Evolutionary conservation across 2,329 filamentous ascomycete genomes (phyloP), one percentile per base, ranked within the genome.

Genomic region (Neobulgaria alba): DNA sequence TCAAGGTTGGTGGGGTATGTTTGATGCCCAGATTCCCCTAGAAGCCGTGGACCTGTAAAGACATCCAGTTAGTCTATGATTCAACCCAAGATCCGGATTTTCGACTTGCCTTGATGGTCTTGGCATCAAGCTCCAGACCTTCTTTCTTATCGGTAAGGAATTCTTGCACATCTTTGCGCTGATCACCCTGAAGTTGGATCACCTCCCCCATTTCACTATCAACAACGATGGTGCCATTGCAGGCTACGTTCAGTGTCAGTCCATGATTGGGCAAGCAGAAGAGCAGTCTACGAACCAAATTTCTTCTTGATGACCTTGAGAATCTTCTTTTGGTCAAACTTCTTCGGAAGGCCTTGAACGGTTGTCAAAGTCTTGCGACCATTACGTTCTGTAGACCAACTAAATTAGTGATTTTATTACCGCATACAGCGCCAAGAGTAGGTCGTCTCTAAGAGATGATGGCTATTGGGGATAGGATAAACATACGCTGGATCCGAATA

Each of bases 301-400:
- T 95, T 92, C 80, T 96, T 96, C 82, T 96, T 96, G 76, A 96
- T 95, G 69, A 94, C 89, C 76, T 95, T 95, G 62, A 98, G 82
- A 66, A 98, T 95, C 75, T 95, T 95, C 81, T 95, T 96, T 71
- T 92, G 88, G 72, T 95, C 90, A 64, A 95, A 96, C 67, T 96
- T 95, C 75, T 92, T 92, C 52, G 92, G 90, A 61, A 98, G 82
- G 70, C 92, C 92, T 79, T 96, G 90, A 62, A 98, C 89, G 61
- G 92, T 98, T 61, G 92, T 98, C 84, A 98, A 78, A 75, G 92
- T 96, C 80, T 98, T 98, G 70, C 92, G 92, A 81, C 92, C 92
- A 96, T 98, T 98, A 73, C 92, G 92, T 75, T 98, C 90, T 96
- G 67, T 19, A 12, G 26, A 14, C 43, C 30, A 47, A 42, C 26